Conservation (phyloP, 768 basidiomycete genomes). For the Xerocomellus amylosporus region DNA sequence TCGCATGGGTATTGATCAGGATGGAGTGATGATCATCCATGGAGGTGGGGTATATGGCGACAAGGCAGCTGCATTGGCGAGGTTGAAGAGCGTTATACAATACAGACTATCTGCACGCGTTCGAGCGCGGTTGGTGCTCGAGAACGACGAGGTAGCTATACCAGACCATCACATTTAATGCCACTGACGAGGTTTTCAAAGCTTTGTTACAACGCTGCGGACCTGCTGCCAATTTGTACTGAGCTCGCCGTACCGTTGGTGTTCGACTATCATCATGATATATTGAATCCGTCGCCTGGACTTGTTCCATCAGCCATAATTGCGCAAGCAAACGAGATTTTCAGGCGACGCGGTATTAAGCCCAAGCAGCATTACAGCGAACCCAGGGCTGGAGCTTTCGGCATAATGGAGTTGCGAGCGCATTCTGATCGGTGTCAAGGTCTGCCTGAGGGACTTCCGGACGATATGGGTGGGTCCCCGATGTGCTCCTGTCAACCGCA, state of each 20-base stretch:
- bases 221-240: constrained; percentile 82
- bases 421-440: constrained; percentile 79
- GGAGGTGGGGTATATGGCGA: constrained; percentile 84
- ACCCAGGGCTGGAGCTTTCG: constrained; percentile 79
- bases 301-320: constrained; percentile 66
- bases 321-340: constrained; percentile 70
- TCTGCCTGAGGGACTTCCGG: constrained; percentile 61
- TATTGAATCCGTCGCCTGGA: constrained; percentile 54
- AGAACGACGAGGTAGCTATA: constrained; percentile 80
- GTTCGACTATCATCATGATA: constrained; percentile 83
- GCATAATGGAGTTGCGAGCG: constrained; percentile 81
- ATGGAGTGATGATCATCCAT: constrained; percentile 88
- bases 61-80: constrained; percentile 63
- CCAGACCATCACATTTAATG: neutral
- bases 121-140: constrained; percentile 76
- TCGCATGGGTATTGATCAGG: constrained; percentile 74
- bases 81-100: constrained; percentile 70
- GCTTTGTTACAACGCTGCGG: constrained; percentile 87
- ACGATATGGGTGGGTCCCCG: constrained; percentile 55
- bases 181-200: constrained; percentile 15
- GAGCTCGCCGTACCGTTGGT: constrained; percentile 76
- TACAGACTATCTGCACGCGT: constrained; percentile 58
- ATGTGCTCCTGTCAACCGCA: neutral
- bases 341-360: constrained; percentile 69
- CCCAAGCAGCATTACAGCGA: constrained; percentile 94